phyloP scores from a whole-genome alignment of 768 basidiomycete genomes.

The Vararia minispora region DNA sequence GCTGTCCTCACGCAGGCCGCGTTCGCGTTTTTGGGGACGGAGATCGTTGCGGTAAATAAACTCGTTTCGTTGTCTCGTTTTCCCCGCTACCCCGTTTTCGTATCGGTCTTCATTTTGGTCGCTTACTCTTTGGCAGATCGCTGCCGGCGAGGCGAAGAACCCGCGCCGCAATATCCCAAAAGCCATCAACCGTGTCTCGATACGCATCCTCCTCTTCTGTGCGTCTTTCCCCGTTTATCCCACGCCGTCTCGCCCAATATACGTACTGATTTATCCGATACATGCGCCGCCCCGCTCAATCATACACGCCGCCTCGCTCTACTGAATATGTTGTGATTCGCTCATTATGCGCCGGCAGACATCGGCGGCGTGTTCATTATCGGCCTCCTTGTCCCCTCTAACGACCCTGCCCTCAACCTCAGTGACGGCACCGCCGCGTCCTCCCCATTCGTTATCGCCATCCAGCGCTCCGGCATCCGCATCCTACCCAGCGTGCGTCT shows the following conservation, averaged over 20 bases:
- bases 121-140: constrained; percentile 44
- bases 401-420: constrained; percentile 23
- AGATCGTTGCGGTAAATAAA: constrained; percentile 33
- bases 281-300: too few species aligned
- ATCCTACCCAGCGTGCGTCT: constrained; percentile 29
- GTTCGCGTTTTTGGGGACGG: constrained; percentile 30
- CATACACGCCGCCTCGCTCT: too few species aligned
- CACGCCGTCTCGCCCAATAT: too few species aligned
- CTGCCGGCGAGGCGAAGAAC: constrained; percentile 87
- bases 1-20: constrained; percentile 20
- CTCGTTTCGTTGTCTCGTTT: not conserved
- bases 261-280: too few species aligned
- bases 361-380: constrained; percentile 30
- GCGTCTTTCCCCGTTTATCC: too few species aligned
- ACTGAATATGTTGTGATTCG: too few species aligned
- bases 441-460: constrained; percentile 40
- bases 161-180: constrained; percentile 59
- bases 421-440: constrained; percentile 22
- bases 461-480: constrained; percentile 30
- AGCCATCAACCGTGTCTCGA: constrained; percentile 50
- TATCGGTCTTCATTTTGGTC: too few species aligned
- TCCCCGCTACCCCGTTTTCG: constrained; percentile 1
- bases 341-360: too few species aligned
- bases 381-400: constrained; percentile 28
- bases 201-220: constrained; percentile 80